Conservation (phyloP, 768 basidiomycete genomes). For the Macrolepiota dolichaula region DNA sequence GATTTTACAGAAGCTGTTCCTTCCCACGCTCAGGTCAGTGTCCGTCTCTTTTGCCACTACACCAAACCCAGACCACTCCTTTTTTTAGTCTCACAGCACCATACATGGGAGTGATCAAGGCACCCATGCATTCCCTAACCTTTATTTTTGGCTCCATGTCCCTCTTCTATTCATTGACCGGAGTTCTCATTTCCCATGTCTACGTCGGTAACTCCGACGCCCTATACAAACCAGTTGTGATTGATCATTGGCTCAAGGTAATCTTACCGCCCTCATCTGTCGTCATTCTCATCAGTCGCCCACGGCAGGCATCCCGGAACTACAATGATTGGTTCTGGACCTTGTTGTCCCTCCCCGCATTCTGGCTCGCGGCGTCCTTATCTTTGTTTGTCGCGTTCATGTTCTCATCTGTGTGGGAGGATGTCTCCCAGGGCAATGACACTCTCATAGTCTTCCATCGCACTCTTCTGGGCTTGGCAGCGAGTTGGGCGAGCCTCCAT, state of each 20-base stretch:
- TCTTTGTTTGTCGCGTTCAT: background rate
- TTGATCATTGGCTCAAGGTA: constrained; percentile 1
- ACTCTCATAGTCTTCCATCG: background rate
- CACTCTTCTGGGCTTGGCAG: background rate
- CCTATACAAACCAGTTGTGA: background rate
- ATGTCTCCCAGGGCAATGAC: background rate
- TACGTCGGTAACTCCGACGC: background rate
- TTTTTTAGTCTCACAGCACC: background rate
- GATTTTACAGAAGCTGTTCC: background rate
- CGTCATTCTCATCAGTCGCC: background rate
- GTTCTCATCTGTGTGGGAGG: background rate
- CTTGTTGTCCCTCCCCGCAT: background rate
- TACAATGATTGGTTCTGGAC: background rate
- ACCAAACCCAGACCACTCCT: background rate
- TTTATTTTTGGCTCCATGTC: background rate
- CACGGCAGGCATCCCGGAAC: background rate
- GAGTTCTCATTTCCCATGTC: background rate
- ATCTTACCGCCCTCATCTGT: background rate
- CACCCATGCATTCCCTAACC: background rate
- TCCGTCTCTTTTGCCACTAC: background rate
- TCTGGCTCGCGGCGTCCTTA: background rate
- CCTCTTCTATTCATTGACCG: background rate
- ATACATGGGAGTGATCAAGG: background rate
- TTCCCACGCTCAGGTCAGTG: background rate
- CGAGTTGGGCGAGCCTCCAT: background rate